A percentile compares a stretch with the other conserved stretches of the same genome.
phyloP scores from a whole-genome alignment of 345 rosid species.

The Mercurialis annua region DNA sequence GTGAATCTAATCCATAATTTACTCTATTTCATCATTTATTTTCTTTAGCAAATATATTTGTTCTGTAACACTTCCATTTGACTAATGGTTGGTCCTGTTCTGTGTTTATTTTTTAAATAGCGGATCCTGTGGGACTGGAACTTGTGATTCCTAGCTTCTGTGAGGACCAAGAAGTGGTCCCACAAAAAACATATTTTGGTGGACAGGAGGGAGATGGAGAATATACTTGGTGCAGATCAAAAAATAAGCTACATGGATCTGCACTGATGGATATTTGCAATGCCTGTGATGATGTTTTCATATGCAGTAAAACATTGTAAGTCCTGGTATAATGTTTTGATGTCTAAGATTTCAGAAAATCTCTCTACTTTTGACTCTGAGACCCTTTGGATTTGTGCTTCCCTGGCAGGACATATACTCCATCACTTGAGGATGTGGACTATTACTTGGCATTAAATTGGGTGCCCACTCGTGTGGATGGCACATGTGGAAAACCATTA shows the following conservation, averaged over 20 bases:
- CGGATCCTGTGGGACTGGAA: slow-evolving; percentile 84
- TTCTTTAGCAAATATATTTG: not conserved
- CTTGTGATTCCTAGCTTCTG: slow-evolving; percentile 68
- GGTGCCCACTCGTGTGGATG: slow-evolving; percentile 83
- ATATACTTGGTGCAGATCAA: slow-evolving; percentile 75
- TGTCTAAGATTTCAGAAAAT: slow-evolving; percentile 11
- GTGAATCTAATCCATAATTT: slow-evolving; percentile 7
- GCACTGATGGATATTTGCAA: slow-evolving; percentile 52
- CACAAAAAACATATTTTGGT: slow-evolving; percentile 79
- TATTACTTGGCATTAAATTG: slow-evolving; percentile 71
- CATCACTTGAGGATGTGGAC: slow-evolving; percentile 87
- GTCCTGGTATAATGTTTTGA: slow-evolving; percentile 30
- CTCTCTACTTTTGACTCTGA: not conserved
- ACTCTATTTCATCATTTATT: not conserved
- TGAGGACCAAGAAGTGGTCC: slow-evolving; percentile 67
- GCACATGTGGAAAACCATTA: slow-evolving; percentile 80
- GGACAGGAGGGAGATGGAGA: slow-evolving; percentile 87
- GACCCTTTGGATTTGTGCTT: slow-evolving; percentile 10
- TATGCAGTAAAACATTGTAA: slow-evolving; percentile 66
- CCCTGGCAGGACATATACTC: slow-evolving; percentile 63
- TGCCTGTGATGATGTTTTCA: slow-evolving; percentile 44
- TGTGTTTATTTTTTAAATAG: slow-evolving; percentile 38
- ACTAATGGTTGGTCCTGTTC: slow-evolving; percentile 8
- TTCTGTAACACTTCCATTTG: not conserved
- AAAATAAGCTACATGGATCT: slow-evolving; percentile 53